Evolutionary conservation across 257 asterid species (phyloP), one percentile per base, ranked within the genome.

Genomic region (Plantago major): DNA sequence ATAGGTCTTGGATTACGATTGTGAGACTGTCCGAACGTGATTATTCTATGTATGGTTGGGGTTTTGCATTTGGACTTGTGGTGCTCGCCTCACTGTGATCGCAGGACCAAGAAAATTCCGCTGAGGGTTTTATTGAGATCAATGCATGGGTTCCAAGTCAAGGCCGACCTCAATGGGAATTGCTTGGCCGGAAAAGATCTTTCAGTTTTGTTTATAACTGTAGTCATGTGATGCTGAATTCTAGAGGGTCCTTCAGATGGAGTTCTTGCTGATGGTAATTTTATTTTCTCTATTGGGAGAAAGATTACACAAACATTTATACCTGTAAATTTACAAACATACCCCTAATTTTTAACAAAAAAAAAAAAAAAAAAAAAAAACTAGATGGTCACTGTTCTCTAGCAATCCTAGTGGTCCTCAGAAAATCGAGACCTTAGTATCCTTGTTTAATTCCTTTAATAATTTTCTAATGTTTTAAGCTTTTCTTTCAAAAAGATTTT

Each of bases 121-220:
- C 83, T 11, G 81, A 72, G 62, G 85, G 83, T 3, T 69, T 64
- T 48, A 79, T 82, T 15, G 88, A 82, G 46, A 82, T 82, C 2
- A 82, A 82, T 66, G 64, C 83, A 0, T 82, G 88, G 88, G 71
- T 56, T 8, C 88, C 88, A 0, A 67, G 74, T 16, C 81, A 74
- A 9, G 85, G 76, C 3, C 81, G 76, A 1, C 85, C 83, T 0
- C 74, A 72, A 14, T 76, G 88, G 88, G 75, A 69, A 46, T 42
- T 82, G 75, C 88, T 90, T 6, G 90, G 90, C 14, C 62, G 78
- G 14, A 90, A 87, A 75, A 78, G 72, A n/a, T 83, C 93, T 0
- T 86, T 93, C 50, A 85, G 83, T 61, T 90, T 87, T 76, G 97
- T 87, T 48, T 87, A 90, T 75, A 84, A 90, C 69, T 87, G 97